A percentile compares a stretch with the other conserved stretches of the same genome.
Evolutionary conservation across 306 rosid genomes (phyloP).

Genomic region (Vicia faba): DNA sequence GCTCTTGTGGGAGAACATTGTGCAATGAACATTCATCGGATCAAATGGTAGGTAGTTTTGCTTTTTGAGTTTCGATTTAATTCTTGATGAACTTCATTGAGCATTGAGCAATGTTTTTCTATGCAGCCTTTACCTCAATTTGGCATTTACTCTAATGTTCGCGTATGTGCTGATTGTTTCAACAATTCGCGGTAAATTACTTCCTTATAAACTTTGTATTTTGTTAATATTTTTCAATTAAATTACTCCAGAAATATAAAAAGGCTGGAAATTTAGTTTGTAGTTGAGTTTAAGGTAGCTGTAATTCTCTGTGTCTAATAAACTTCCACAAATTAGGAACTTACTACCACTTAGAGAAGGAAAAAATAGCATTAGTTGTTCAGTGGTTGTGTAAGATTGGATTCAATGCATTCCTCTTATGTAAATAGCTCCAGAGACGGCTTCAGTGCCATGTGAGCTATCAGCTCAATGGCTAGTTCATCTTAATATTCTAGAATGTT

Average conservation of each 20-base stretch:
- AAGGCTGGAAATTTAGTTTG: constrained; percentile 8
- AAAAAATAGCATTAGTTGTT: constrained; percentile 18
- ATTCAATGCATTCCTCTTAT: constrained; percentile 14
- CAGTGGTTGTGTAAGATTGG: neutral
- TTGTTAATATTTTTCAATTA: constrained; percentile 18
- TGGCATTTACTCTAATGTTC: constrained; percentile 69
- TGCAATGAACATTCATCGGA: constrained; percentile 85
- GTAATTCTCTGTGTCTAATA: neutral
- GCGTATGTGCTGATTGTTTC: constrained; percentile 92
- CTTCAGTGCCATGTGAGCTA: neutral
- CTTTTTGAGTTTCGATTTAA: constrained; percentile 11
- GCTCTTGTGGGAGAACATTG: constrained; percentile 90
- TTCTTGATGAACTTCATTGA: constrained; percentile 28
- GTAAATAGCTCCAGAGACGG: constrained; percentile 1
- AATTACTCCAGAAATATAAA: neutral
- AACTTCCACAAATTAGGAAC: constrained; percentile 1
- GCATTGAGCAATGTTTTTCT: constrained; percentile 11
- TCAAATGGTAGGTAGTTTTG: constrained; percentile 59
- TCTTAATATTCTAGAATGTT: neutral
- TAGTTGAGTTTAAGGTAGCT: constrained; percentile 1
- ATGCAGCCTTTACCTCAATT: constrained; percentile 86
- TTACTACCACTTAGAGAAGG: constrained; percentile 13
- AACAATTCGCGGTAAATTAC: constrained; percentile 63
- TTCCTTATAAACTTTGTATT: constrained; percentile 16
- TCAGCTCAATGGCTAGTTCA: neutral